These are phyloP conservation scores for Zymoseptoria pseudotritici DNA, from an alignment of 2,329 filamentous ascomycete genomes.

Conservation along the genomic window DNA sequence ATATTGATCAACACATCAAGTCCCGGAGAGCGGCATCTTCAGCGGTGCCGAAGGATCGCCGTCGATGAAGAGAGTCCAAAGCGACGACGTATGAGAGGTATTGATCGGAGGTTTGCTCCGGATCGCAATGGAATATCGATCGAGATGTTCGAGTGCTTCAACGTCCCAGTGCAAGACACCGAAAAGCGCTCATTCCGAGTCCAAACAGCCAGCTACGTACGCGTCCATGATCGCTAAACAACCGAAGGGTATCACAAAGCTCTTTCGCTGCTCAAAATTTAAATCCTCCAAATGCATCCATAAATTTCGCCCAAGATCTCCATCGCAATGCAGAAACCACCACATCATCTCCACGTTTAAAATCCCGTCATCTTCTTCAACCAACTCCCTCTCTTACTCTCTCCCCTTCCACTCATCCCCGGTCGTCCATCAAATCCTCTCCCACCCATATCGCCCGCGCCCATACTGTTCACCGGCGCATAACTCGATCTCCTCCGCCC, in stretches of 20 bases:
- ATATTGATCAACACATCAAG: no score
- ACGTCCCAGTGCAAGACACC: no score
- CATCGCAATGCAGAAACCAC: background rate
- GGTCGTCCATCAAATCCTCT: conserved; percentile 37
- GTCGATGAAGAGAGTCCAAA: no score
- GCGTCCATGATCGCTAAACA: background rate
- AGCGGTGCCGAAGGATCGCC: no score
- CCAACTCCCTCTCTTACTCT: conserved; percentile 38
- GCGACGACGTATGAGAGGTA: no score
- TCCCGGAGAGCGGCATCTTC: no score
- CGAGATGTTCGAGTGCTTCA: no score
- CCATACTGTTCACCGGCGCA: conserved; percentile 24
- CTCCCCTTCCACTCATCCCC: conserved; percentile 22
- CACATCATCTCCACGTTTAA: conserved; percentile 1
- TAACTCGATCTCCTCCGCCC: conserved; percentile 22
- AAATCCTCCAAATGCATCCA: background rate
- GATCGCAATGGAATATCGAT: no score
- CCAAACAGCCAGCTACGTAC: no score
- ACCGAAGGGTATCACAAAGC: background rate
- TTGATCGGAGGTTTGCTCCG: no score
- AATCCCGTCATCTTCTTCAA: conserved; percentile 40
- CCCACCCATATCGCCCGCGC: conserved; percentile 29
- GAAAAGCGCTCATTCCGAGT: no score
- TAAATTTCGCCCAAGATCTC: background rate
- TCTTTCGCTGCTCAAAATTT: background rate